A percentile compares a stretch with the other conserved stretches of the same genome.
phyloP scores from a whole-genome alignment of 2,329 filamentous ascomycete genomes.

The Pseudophaeomoniella oleicola region DNA sequence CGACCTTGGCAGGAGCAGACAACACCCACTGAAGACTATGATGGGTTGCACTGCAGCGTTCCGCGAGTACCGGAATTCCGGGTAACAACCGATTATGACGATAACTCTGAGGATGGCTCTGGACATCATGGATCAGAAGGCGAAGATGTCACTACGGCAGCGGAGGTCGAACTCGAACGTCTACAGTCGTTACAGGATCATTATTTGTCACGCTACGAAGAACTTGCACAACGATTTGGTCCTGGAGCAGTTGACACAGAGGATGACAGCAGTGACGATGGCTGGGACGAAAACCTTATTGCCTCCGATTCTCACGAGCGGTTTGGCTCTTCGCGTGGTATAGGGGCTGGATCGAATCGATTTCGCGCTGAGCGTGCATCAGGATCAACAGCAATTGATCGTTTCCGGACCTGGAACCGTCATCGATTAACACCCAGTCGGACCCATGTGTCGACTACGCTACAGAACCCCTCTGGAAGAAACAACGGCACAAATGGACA shows the following conservation, averaged over 20 bases:
- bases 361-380: too few relatives aligned
- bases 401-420: too few relatives aligned
- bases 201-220: neutral
- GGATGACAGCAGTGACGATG: slow-evolving; percentile 4
- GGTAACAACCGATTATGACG: slow-evolving; percentile 17
- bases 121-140: slow-evolving; percentile 21
- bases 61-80: neutral
- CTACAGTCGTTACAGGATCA: neutral
- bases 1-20: too few relatives aligned
- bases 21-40: too few relatives aligned
- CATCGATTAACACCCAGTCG: neutral
- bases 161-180: neutral
- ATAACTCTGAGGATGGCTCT: slow-evolving; percentile 9
- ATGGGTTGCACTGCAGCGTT: slow-evolving; percentile 1
- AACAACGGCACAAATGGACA: neutral
- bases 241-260: slow-evolving; percentile 14
- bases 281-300: slow-evolving; percentile 1
- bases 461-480: neutral
- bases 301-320: neutral
- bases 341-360: too few relatives aligned
- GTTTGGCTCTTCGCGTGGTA: too few relatives aligned
- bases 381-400: too few relatives aligned
- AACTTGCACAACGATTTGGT: neutral
- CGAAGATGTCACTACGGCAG: slow-evolving; percentile 10
- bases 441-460: neutral